Evolutionary conservation across 2,329 filamentous ascomycete genomes (phyloP).

Genomic region (Mycocentrospora acerina): DNA sequence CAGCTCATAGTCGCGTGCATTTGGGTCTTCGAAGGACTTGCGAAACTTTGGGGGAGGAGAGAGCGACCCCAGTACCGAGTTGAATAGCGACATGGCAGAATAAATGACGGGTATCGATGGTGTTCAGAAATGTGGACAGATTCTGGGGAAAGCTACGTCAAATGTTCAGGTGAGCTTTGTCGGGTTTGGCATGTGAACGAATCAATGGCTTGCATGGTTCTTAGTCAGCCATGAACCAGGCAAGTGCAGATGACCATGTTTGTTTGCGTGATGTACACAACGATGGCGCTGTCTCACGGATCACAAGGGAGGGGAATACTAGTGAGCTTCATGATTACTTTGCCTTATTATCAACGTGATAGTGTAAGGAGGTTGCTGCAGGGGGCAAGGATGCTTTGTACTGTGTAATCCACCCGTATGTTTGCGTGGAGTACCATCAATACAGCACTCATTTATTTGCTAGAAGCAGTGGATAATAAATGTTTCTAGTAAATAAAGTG

Average conservation of each 20-base stretch:
- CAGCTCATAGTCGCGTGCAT: conserved; percentile 37
- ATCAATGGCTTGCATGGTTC: conserved; percentile 19
- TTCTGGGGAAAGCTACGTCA: conserved; percentile 25
- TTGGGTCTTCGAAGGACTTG: conserved; percentile 39
- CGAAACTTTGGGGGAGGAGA: conserved; percentile 37
- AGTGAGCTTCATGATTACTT: too few species aligned
- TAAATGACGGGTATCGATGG: conserved; percentile 1
- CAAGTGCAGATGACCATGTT: conserved; percentile 15
- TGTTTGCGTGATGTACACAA: not conserved
- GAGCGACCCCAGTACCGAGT: conserved; percentile 39
- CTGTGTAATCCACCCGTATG: too few species aligned
- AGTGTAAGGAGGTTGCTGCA: too few species aligned
- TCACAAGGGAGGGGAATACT: too few species aligned
- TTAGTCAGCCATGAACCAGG: conserved; percentile 5
- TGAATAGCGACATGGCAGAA: conserved; percentile 34
- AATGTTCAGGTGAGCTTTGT: conserved; percentile 17
- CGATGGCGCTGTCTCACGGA: too few species aligned
- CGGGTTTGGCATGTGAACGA: conserved; percentile 32
- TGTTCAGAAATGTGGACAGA: conserved; percentile 5
- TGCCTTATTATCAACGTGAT: too few species aligned
- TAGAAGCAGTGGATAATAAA: too few species aligned
- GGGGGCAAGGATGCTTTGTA: too few species aligned
- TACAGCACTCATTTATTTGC: too few species aligned
- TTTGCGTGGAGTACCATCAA: too few species aligned
- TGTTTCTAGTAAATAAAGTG: too few species aligned